Percentiles rank a stretch among this genome's conserved stretches.
Conservation (phyloP, 371 early-diverging fungal species). For the Lichtheimia ornata region DNA sequence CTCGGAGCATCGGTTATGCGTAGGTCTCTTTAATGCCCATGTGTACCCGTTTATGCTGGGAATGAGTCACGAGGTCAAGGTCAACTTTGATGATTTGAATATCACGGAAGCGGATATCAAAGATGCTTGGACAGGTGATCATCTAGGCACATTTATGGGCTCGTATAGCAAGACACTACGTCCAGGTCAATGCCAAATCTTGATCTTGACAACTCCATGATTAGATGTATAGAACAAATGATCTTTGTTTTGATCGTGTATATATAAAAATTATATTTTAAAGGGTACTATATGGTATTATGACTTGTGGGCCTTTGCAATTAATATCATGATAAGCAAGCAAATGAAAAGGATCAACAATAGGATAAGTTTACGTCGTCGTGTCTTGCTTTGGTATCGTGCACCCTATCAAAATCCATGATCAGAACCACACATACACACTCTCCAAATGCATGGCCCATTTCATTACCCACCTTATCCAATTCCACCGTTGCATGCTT, state of each 20-base stretch:
- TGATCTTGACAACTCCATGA: conserved; percentile 11
- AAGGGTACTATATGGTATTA: conserved; percentile 12
- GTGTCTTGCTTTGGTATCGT: conserved; percentile 66
- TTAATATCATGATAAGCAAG: conserved; percentile 61
- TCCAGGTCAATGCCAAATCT: conserved; percentile 24
- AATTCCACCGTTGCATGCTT: conserved; percentile 86
- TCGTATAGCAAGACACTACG: conserved; percentile 13
- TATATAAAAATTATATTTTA: conserved; percentile 1
- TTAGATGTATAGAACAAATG: not conserved
- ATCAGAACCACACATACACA: not conserved
- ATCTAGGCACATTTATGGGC: conserved; percentile 18
- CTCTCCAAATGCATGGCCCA: not conserved
- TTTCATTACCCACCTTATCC: conserved; percentile 60
- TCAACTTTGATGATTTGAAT: conserved; percentile 31
- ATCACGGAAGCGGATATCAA: conserved; percentile 14
- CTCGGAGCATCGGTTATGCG: conserved; percentile 38
- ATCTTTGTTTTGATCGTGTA: not conserved
- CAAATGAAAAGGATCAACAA: conserved; percentile 62
- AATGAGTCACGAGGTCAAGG: conserved; percentile 25
- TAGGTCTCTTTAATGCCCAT: conserved; percentile 41
- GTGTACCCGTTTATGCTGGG: conserved; percentile 43
- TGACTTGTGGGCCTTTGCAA: conserved; percentile 59
- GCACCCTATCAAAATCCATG: conserved; percentile 38
- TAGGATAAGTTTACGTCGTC: conserved; percentile 66
- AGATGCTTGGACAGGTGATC: conserved; percentile 41